phyloP scores from a whole-genome alignment of 306 rosid species.

The Ammopiptanthus mongolicus region DNA sequence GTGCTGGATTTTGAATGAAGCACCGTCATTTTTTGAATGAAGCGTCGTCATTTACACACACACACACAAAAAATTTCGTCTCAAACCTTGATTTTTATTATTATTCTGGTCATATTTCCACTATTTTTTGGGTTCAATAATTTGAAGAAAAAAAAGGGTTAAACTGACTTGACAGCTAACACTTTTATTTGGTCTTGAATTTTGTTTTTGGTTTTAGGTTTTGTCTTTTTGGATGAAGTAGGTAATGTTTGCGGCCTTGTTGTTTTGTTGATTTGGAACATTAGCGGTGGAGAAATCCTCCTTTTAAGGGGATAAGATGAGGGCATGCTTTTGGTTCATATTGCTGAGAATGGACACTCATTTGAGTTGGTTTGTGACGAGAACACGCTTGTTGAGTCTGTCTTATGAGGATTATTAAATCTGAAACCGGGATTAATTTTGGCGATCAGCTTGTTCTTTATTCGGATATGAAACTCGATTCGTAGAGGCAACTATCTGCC shows the following conservation, averaged over 20 bases:
- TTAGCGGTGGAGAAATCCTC: conserved; percentile 19
- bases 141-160: no score
- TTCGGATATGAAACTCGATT: conserved; percentile 68
- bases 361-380: conserved; percentile 68
- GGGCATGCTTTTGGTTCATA: conserved; percentile 73
- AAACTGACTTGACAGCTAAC: no score
- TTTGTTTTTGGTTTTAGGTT: background rate
- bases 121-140: background rate
- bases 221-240: background rate
- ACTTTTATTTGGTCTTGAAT: background rate
- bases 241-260: conserved; percentile 18
- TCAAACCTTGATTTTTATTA: conserved; percentile 16
- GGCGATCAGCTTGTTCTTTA: conserved; percentile 86
- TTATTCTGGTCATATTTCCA: no score
- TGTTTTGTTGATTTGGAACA: conserved; percentile 23
- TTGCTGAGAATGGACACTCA: conserved; percentile 90
- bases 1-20: no score
- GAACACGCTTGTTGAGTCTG: conserved; percentile 60
- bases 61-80: no score
- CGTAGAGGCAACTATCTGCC: conserved; percentile 58
- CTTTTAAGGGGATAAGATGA: conserved; percentile 36
- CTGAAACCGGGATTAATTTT: conserved; percentile 42
- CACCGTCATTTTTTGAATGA: no score
- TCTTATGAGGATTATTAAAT: conserved; percentile 65
- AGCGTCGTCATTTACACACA: no score